Evolutionary conservation across 2,329 filamentous ascomycete genomes (phyloP).

Genomic region (Curvularia verruculosa): DNA sequence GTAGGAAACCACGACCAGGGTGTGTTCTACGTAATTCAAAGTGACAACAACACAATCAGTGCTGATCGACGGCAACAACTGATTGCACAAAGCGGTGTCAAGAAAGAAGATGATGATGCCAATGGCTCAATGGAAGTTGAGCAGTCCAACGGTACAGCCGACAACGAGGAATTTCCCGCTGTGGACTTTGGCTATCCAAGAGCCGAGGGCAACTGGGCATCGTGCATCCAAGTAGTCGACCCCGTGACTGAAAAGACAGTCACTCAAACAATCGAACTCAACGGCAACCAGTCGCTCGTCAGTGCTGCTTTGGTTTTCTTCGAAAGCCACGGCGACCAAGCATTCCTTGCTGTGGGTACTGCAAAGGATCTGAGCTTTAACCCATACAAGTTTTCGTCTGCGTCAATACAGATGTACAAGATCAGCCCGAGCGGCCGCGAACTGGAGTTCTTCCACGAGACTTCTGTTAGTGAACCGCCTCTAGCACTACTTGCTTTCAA

Average conservation of each 20-base stretch:
- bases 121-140: constrained; percentile 44
- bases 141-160: constrained; percentile 23
- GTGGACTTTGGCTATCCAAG: constrained; percentile 89
- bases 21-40: constrained; percentile 91
- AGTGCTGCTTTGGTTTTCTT: constrained; percentile 86
- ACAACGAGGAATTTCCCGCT: constrained; percentile 67
- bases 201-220: constrained; percentile 87
- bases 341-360: constrained; percentile 91
- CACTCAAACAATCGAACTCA: constrained; percentile 78
- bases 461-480: constrained; percentile 86
- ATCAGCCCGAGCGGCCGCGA: constrained; percentile 86
- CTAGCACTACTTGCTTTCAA: constrained; percentile 93
- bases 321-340: constrained; percentile 79
- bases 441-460: constrained; percentile 95
- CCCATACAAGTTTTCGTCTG: constrained; percentile 72
- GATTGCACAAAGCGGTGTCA: constrained; percentile 66
- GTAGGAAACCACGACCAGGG: constrained; percentile 86
- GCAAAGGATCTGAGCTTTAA: constrained; percentile 86
- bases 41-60: constrained; percentile 89
- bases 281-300: constrained; percentile 89
- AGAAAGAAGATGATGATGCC: constrained; percentile 41
- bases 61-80: constrained; percentile 77
- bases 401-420: constrained; percentile 90
- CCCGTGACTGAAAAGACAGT: constrained; percentile 73
- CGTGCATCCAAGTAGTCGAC: constrained; percentile 91